Conservation (phyloP, 2,329 filamentous ascomycete genomes). For the Teratosphaeria epicoccoides region DNA sequence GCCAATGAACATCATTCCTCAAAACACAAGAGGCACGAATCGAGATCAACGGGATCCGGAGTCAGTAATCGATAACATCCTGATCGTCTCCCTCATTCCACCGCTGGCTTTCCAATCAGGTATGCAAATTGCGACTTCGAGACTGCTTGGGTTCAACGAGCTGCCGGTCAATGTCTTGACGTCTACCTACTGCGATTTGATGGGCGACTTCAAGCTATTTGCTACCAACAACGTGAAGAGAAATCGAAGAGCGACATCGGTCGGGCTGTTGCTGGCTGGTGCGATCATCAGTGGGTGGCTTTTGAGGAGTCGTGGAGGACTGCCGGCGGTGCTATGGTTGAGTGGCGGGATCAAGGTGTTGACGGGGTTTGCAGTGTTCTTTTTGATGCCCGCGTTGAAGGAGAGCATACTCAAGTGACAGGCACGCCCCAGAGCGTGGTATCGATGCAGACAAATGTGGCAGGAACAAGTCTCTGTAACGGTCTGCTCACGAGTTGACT, state of each 20-base stretch:
- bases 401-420: not conserved
- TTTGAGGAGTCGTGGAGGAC: conserved; percentile 32
- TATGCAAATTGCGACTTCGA: conserved; percentile 43
- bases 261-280: conserved; percentile 38
- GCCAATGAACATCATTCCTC: conserved; percentile 32
- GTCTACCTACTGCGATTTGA: conserved; percentile 44
- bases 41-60: conserved; percentile 15
- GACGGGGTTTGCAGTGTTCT: conserved; percentile 25
- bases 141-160: conserved; percentile 43
- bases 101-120: conserved; percentile 44
- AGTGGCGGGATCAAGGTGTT: conserved; percentile 36
- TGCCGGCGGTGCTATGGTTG: conserved; percentile 37
- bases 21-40: conserved; percentile 28
- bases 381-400: conserved; percentile 22
- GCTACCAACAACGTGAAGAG: conserved; percentile 40
- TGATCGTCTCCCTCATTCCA: conserved; percentile 35
- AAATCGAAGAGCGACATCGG: conserved; percentile 38
- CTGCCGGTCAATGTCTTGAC: conserved; percentile 47
- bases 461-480: too few species aligned
- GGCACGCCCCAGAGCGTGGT: too few species aligned
- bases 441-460: not conserved
- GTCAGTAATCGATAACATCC: conserved; percentile 27
- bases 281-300: conserved; percentile 42
- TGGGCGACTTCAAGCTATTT: conserved; percentile 42
- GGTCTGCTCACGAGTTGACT: too few species aligned